Conservation (phyloP, 2,329 filamentous ascomycete species). For the Sclerotinia trifoliorum region DNA sequence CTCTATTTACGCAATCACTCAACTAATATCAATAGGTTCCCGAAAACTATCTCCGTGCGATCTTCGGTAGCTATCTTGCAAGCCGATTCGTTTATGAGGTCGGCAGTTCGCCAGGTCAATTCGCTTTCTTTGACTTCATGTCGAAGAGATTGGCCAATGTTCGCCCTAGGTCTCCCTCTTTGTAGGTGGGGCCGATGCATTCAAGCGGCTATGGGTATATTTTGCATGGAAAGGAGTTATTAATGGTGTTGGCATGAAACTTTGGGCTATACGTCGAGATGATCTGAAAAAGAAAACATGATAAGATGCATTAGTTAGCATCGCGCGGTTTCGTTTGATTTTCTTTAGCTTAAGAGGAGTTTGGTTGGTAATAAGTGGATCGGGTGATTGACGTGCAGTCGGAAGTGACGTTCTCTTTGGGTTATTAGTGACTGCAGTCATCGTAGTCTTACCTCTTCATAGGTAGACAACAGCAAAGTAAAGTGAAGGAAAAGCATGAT, state of each 20-base stretch:
- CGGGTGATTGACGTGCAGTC: background rate
- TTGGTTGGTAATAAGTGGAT: background rate
- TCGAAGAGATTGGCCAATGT: constrained; percentile 22
- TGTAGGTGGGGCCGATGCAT: background rate
- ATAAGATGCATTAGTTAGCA: background rate
- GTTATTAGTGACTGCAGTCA: background rate
- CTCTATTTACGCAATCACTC: background rate
- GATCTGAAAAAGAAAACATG: background rate
- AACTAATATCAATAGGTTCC: constrained; percentile 58
- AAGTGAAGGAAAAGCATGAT: background rate
- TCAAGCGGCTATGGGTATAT: background rate
- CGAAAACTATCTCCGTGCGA: constrained; percentile 86
- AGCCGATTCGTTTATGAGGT: constrained; percentile 96
- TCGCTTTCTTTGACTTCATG: constrained; percentile 92
- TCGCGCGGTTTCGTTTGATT: background rate
- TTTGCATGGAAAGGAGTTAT: background rate
- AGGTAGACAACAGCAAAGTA: background rate
- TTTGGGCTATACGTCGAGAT: background rate
- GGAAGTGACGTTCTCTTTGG: background rate
- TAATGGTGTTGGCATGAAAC: background rate
- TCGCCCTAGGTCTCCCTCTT: constrained; percentile 16
- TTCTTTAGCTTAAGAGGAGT: background rate
- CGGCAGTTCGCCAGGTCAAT: constrained; percentile 88
- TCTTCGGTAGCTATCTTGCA: constrained; percentile 94
- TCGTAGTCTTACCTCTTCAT: background rate